Percentiles rank a stretch among this genome's conserved stretches.
Conservation (phyloP, 768 basidiomycete genomes). For the Russula vinacea region DNA sequence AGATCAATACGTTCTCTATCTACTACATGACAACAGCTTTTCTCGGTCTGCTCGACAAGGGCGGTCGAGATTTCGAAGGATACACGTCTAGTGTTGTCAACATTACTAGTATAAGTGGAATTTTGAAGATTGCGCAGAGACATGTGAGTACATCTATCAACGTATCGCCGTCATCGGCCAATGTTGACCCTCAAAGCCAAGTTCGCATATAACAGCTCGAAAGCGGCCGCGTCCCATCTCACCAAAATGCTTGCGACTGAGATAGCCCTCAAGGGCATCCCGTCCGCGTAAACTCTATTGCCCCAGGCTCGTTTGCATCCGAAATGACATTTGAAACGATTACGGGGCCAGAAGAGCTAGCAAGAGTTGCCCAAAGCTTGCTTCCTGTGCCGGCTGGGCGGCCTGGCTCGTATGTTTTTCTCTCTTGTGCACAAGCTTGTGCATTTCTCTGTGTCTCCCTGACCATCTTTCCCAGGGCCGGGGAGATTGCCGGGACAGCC, state of each 20-base stretch:
- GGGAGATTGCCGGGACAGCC: constrained; percentile 75
- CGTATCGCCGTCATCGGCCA: background rate
- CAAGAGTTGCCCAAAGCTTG: constrained; percentile 59
- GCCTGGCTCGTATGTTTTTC: constrained; percentile 59
- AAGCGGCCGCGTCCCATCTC: constrained; percentile 74
- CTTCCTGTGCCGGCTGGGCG: constrained; percentile 58
- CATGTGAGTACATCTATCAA: constrained; percentile 51
- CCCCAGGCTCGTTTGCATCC: constrained; percentile 73
- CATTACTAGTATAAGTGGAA: constrained; percentile 73
- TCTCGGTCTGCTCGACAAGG: constrained; percentile 69
- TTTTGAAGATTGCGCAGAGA: constrained; percentile 66
- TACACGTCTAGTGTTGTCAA: constrained; percentile 71
- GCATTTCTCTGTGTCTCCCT: background rate
- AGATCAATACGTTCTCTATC: constrained; percentile 69
- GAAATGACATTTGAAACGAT: constrained; percentile 67
- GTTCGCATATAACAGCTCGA: constrained; percentile 82
- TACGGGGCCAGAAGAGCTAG: constrained; percentile 43
- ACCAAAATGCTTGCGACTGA: constrained; percentile 76
- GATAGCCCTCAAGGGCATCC: constrained; percentile 62
- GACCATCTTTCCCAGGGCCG: constrained; percentile 43
- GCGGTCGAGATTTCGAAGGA: constrained; percentile 54
- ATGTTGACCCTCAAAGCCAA: constrained; percentile 34
- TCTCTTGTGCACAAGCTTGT: background rate
- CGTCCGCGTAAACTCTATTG: constrained; percentile 68
- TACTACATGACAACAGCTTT: constrained; percentile 78